Evolutionary conservation across 2,329 filamentous ascomycete genomes (phyloP).

Genomic region (Plenodomus tracheiphilus): DNA sequence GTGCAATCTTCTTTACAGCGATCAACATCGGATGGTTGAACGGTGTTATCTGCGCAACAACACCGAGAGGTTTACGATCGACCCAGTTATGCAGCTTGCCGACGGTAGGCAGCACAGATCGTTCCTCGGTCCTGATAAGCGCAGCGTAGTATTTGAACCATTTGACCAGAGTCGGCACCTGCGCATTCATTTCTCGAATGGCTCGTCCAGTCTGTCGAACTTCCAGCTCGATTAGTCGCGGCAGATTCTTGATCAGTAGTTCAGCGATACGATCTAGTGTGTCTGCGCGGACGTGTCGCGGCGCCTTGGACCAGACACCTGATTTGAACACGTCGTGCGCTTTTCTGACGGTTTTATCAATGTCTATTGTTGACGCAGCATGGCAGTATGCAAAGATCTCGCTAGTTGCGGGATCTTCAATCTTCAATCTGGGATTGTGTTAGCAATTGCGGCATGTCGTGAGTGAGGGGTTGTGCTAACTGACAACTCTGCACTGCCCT

Average conservation of each 20-base stretch:
- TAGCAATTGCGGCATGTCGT: conserved; percentile 7
- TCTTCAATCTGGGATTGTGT: conserved; percentile 48
- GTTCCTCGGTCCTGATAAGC: conserved; percentile 68
- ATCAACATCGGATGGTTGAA: conserved; percentile 48
- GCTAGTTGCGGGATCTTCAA: conserved; percentile 59
- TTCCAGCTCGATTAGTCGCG: conserved; percentile 64
- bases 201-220: conserved; percentile 70
- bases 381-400: conserved; percentile 58
- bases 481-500: conserved; percentile 53
- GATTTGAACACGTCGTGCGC: conserved; percentile 55
- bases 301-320: conserved; percentile 60
- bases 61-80: conserved; percentile 43
- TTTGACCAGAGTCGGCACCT: conserved; percentile 66
- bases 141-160: conserved; percentile 76
- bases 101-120: conserved; percentile 65
- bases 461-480: conserved; percentile 31
- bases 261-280: conserved; percentile 64
- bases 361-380: conserved; percentile 52
- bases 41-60: conserved; percentile 45
- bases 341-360: conserved; percentile 46
- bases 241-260: conserved; percentile 57
- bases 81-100: conserved; percentile 56
- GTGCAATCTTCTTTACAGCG: conserved; percentile 47
- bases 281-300: conserved; percentile 62
- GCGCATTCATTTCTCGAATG: conserved; percentile 70